Base-by-base conservation (phyloP, 176 grass and related monocot genomes). In the Carex pumila region DNA sequence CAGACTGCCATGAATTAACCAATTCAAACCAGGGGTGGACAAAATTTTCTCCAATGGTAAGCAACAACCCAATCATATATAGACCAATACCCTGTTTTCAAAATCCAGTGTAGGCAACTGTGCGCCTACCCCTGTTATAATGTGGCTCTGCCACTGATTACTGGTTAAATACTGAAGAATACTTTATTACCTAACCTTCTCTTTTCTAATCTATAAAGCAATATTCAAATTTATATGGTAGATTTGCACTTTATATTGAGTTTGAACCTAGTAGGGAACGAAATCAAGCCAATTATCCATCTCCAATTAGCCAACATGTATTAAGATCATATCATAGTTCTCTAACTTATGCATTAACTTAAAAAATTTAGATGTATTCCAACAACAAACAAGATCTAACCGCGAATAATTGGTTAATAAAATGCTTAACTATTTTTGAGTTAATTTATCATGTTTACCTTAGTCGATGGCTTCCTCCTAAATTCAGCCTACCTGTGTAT, bases 381-480 rank as follows among this genome's bases (percentile, higher is more conserved):
- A 4, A 0, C 18, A 76, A 21, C 17, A 25, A 76, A 76, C 21
- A 49, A 7, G 1, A 47, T n/a, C 8, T 7, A 11, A 76, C 7
- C 19, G 4, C 31, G 8, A 37, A 76, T 14, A 90, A 87, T 67
- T 81, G 50, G 73, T 85, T 85, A 71, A 21, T 86, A 49, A 31
- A 83, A 56, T 7, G 43, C 62, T 55, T 71, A 71, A 21, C 75
- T 82, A 15, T 56, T 90, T 83, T 47, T 19, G 61, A 73, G 5
- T 87, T 64, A 43, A 82, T 77, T 72, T 84, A 71, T n/a, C 70
- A 13, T 50, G 43, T 22, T 73, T 14, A 85, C 85, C 65, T 85
- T 53, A 21, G 77, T 57, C 12, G 18, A 86, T 79, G 49, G 49
- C 39, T 85, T 77, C 32, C 85, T 25, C 53, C 66, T 37, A 75